Evolutionary conservation across 306 rosid genomes (phyloP), one percentile per base, ranked within the genome.

Genomic region (Inga laurina): DNA sequence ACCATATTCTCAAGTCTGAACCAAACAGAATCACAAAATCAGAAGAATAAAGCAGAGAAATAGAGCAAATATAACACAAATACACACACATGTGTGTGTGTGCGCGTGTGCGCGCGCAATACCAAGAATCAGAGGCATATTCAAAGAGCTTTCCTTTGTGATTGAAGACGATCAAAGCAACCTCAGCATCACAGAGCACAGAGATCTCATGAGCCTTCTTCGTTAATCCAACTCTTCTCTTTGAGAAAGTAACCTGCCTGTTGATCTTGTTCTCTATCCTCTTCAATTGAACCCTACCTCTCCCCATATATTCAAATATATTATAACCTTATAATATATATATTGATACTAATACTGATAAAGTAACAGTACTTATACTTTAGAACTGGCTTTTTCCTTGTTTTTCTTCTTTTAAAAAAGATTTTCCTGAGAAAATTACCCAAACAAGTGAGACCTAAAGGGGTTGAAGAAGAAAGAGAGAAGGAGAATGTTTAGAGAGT

Each of bases 171-270:
- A 95, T 88, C 91, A 93, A 81, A 90, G 90, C 97, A 32, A 95
- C 98, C 78, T 95, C 97, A 86, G 98, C 98, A 85, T 95, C 98
- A 35, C 98, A 95, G 12, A 95, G 89, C 46, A 95, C 98, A 79
- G 98, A 95, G 92, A 95, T 91, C 88, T 95, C 98, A 80, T 93
- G 92, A 11, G 98, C 97, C 83, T 95, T 95, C 92, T 95, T 95
- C 56, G 90, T 81, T 77, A 95, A 82, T 13, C 97, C 98, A 82
- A 61, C 85, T 89, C 94, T 93, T 68, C 98, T 91, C 92, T 95
- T 95, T 13, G 98, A 93, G 88, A 94, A 94, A 21, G 97, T 94
- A 3, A 94, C 98, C 78, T 93, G 94, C 32, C 97, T 81, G 77
- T 95, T 95, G 89, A 95, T 93, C 93, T 93, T 93, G 89, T 95